A percentile compares a stretch with the other conserved stretches of the same genome.
phyloP scores from a whole-genome alignment of 495 filamentous ascomycete species.

The Tuber aestivum region DNA sequence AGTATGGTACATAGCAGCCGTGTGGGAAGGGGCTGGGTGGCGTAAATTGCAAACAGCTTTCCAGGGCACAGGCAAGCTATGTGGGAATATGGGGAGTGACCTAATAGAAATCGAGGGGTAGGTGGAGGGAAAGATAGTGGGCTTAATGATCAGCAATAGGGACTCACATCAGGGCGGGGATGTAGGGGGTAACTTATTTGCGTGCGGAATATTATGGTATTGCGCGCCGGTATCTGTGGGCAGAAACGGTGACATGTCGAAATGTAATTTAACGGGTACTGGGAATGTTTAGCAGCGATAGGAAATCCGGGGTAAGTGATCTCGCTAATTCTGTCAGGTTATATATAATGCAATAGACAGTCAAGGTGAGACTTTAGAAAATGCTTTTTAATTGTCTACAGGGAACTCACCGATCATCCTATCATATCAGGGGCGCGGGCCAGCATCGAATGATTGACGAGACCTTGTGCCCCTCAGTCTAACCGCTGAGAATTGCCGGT shows the following conservation, averaged over 20 bases:
- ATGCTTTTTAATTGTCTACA: background rate
- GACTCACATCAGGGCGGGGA: background rate
- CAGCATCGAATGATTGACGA: background rate
- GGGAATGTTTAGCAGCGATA: background rate
- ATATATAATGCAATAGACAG: no score
- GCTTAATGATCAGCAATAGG: background rate
- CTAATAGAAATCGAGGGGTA: background rate
- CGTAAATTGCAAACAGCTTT: background rate
- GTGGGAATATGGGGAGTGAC: background rate
- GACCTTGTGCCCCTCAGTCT: background rate
- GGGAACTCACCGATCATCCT: background rate
- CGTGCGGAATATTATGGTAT: background rate
- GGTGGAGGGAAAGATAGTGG: background rate
- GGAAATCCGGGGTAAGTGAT: background rate
- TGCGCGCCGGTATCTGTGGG: background rate
- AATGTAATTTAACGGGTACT: background rate
- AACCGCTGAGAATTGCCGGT: background rate
- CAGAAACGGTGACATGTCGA: background rate
- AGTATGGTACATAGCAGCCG: background rate
- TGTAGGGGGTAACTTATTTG: background rate
- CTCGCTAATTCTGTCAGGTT: background rate
- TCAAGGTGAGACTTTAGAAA: background rate
- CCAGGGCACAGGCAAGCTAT: background rate
- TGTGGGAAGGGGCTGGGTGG: background rate
- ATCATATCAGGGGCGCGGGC: background rate